Evolutionary conservation across 2,329 filamentous ascomycete species (phyloP).

Genomic region (Microsporum audouinii): DNA sequence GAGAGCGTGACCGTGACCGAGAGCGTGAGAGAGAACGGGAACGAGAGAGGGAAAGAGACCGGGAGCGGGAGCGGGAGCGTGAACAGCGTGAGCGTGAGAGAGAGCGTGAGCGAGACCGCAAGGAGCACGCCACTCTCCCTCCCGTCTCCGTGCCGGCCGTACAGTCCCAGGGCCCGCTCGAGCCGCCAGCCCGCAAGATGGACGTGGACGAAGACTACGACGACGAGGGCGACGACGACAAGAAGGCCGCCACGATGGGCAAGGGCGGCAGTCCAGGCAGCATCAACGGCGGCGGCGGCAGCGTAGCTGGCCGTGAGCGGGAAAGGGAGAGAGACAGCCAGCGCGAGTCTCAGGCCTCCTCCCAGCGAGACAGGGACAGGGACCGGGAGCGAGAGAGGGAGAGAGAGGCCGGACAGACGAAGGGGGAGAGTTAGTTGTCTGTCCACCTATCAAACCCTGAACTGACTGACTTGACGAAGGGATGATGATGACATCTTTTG

Average conservation of each 20-base stretch:
- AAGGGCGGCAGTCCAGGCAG: conserved; percentile 23
- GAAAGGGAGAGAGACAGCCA: background rate
- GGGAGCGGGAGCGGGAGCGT: background rate
- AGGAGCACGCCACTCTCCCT: conserved; percentile 26
- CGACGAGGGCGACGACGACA: conserved; percentile 80
- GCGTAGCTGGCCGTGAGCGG: conserved; percentile 7
- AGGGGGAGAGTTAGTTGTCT: background rate
- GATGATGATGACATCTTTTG: background rate
- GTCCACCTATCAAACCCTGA: background rate
- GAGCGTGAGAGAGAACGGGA: background rate
- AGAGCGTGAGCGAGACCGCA: conserved; percentile 28
- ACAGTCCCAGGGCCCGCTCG: conserved; percentile 35
- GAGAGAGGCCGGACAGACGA: background rate
- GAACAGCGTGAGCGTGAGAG: background rate
- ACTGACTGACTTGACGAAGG: background rate
- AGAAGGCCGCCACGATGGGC: conserved; percentile 29
- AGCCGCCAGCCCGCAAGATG: conserved; percentile 87
- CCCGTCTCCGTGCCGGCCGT: conserved; percentile 23
- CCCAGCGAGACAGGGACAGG: background rate
- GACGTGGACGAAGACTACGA: conserved; percentile 97
- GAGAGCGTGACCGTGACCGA: background rate
- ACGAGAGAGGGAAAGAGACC: background rate
- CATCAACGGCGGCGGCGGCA: conserved; percentile 3
- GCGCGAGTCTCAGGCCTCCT: background rate
- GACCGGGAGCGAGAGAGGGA: background rate